These are phyloP conservation scores for Galeopsis tetrahit DNA, from an alignment of 257 asterid species.

Conservation along the genomic window DNA sequence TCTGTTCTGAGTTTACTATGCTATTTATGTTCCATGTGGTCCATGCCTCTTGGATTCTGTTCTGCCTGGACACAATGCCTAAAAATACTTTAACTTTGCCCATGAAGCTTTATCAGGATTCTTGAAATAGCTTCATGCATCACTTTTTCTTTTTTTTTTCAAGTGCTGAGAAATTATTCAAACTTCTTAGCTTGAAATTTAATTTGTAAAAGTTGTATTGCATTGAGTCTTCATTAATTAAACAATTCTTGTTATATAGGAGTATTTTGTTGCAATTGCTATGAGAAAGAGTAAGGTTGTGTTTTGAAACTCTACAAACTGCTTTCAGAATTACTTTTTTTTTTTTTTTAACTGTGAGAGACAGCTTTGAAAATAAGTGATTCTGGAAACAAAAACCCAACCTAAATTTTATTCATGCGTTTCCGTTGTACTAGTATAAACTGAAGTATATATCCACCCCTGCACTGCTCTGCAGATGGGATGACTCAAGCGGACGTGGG, in stretches of 20 bases:
- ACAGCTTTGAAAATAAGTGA: no score
- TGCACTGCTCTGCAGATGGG: constrained; percentile 49
- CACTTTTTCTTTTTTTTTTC: not conserved
- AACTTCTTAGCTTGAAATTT: constrained; percentile 1
- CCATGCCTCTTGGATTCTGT: constrained; percentile 23
- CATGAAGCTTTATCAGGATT: constrained; percentile 1
- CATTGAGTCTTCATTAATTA: not conserved
- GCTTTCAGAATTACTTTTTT: no score
- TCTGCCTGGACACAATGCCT: no score
- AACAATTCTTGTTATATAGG: not conserved
- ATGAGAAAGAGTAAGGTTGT: no score
- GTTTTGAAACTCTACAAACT: no score
- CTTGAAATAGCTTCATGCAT: constrained; percentile 16
- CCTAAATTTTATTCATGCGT: not conserved
- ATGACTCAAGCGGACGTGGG: constrained; percentile 68
- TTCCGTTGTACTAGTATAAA: not conserved
- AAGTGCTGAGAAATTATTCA: not conserved
- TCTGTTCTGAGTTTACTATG: constrained; percentile 14
- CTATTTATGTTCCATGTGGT: constrained; percentile 19
- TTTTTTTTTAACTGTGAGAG: no score
- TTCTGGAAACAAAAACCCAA: no score
- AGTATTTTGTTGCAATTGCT: not conserved
- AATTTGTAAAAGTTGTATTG: not conserved
- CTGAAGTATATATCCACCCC: not conserved
- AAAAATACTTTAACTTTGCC: not conserved